Percentiles rank a stretch among this genome's conserved stretches.
phyloP scores from a whole-genome alignment of 1,284 basidiomycete genomes.

The Leccinum pachyderme region DNA sequence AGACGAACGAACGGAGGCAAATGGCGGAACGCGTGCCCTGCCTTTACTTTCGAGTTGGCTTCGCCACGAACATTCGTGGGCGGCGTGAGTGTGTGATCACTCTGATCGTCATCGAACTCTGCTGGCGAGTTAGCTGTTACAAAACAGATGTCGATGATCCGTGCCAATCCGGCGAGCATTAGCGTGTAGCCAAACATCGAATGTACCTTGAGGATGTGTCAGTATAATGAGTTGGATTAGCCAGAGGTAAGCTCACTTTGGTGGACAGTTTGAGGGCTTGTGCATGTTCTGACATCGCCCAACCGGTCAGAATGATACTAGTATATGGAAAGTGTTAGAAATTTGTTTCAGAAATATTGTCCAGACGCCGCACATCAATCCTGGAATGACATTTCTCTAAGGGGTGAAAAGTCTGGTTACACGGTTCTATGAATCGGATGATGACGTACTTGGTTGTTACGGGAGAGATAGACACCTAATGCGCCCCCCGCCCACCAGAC shows the following conservation, averaged over 20 bases:
- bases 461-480: conserved; percentile 82
- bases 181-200: conserved; percentile 82
- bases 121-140: conserved; percentile 41
- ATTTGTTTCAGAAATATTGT: background rate
- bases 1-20: conserved; percentile 79
- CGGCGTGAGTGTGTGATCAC: conserved; percentile 61
- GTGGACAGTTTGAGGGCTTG: conserved; percentile 86
- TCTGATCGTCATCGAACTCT: conserved; percentile 44
- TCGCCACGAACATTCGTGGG: conserved; percentile 16
- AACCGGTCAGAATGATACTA: conserved; percentile 88
- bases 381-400: conserved; percentile 80
- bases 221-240: background rate
- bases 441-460: conserved; percentile 66
- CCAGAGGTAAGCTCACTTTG: conserved; percentile 44
- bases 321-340: background rate
- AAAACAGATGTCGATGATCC: conserved; percentile 89
- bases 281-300: conserved; percentile 91
- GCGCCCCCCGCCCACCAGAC: conserved; percentile 88
- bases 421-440: background rate
- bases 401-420: background rate
- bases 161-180: conserved; percentile 80
- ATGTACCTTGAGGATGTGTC: conserved; percentile 60
- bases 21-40: conserved; percentile 74
- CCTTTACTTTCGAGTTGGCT: conserved; percentile 33
- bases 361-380: conserved; percentile 63